A percentile compares a stretch with the other conserved stretches of the same genome.
Evolutionary conservation across 257 asterid species (phyloP).

Genomic region (Solanum pimpinellifolium): DNA sequence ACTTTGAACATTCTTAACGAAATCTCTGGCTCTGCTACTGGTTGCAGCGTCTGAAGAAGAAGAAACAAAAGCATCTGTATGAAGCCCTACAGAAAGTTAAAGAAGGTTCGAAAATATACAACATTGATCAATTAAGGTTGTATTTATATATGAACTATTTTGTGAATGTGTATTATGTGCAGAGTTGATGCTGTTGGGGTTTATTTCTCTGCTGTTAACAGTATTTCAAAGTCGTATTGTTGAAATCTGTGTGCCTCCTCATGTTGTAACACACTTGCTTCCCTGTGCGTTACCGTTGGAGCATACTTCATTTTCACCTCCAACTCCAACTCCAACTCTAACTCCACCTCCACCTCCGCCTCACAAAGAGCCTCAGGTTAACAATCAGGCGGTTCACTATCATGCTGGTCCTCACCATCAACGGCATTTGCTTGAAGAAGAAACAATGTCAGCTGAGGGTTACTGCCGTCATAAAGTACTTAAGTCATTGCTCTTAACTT

Average conservation of each 20-base stretch:
- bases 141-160: neutral
- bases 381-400: neutral
- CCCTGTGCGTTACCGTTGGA: conserved; percentile 14
- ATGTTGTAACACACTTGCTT: conserved; percentile 16
- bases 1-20: neutral
- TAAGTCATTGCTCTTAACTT: neutral
- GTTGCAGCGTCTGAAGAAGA: conserved; percentile 32
- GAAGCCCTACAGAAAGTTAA: conserved; percentile 39
- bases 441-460: neutral
- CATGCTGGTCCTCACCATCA: neutral
- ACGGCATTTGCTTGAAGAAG: neutral
- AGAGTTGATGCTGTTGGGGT: conserved; percentile 50
- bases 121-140: neutral
- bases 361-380: neutral
- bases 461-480: neutral
- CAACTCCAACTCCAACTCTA: neutral
- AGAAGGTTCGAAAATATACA: conserved; percentile 17
- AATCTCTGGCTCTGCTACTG: neutral
- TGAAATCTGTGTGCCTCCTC: conserved; percentile 19
- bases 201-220: conserved; percentile 32
- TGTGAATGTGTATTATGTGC: conserved; percentile 1
- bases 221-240: conserved; percentile 21
- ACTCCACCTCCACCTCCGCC: neutral
- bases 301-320: neutral
- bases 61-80: conserved; percentile 27